Evolutionary conservation across 2,329 filamentous ascomycete genomes (phyloP).

Genomic region (Talaromyces sp.): DNA sequence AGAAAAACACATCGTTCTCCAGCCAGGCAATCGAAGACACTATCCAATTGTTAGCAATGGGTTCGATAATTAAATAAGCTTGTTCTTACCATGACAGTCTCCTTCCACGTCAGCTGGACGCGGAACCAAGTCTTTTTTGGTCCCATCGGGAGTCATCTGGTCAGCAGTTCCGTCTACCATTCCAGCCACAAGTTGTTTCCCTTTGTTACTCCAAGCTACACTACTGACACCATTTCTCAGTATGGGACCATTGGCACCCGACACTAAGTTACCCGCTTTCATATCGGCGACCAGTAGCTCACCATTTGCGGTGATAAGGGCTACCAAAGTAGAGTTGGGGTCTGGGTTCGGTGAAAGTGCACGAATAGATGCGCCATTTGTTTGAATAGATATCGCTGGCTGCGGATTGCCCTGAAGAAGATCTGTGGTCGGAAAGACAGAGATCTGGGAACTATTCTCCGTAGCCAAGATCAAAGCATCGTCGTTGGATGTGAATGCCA

Average conservation of each 20-base stretch:
- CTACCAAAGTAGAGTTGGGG: conserved; percentile 67
- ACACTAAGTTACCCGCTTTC: conserved; percentile 63
- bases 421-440: conserved; percentile 75
- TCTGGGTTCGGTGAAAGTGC: conserved; percentile 80
- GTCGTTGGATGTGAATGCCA: conserved; percentile 90
- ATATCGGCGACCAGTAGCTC: conserved; percentile 84
- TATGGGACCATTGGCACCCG: conserved; percentile 63
- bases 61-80: neutral
- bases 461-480: conserved; percentile 80
- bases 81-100: conserved; percentile 66
- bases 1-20: conserved; percentile 81
- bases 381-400: conserved; percentile 73
- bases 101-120: conserved; percentile 68
- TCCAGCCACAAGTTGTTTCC: conserved; percentile 90
- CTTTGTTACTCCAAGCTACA: conserved; percentile 86
- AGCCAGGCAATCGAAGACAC: conserved; percentile 86
- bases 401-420: conserved; percentile 68
- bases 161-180: conserved; percentile 75
- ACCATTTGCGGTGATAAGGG: conserved; percentile 77
- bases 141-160: conserved; percentile 83
- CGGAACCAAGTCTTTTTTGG: conserved; percentile 75
- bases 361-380: conserved; percentile 73
- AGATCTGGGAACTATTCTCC: conserved; percentile 77
- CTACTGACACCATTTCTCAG: conserved; percentile 78
- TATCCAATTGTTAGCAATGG: conserved; percentile 20